Conservation (phyloP, 1,139 yeast genomes). For the Suhomyces yuchorum region DNA sequence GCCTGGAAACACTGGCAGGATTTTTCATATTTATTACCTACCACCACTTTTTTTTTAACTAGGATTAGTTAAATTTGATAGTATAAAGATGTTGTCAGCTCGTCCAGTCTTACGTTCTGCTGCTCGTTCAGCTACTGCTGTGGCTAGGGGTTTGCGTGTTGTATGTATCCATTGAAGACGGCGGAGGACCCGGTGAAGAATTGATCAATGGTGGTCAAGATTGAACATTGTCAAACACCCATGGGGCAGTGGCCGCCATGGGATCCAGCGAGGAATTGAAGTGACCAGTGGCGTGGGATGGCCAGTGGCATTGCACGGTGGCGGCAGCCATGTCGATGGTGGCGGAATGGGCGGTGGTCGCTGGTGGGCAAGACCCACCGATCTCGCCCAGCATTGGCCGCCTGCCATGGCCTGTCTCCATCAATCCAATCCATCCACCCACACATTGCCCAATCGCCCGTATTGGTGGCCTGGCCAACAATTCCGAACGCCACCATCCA, state of each 20-base stretch:
- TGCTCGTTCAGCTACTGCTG: slow-evolving; percentile 74
- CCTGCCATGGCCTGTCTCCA: background rate
- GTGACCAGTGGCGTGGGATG: background rate
- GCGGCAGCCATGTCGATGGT: background rate
- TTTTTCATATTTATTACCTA: slow-evolving; percentile 16
- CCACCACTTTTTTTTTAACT: slow-evolving; percentile 16
- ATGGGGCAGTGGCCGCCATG: background rate
- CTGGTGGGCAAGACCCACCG: background rate
- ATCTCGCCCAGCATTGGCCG: background rate
- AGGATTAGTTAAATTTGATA: slow-evolving; percentile 14
- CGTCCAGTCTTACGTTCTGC: slow-evolving; percentile 84
- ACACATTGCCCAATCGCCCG: background rate
- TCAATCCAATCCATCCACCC: background rate
- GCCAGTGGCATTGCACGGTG: background rate
- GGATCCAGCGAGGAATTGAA: slow-evolving; percentile 1
- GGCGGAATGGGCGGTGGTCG: background rate
- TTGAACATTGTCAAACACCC: background rate
- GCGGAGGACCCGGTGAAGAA: background rate
- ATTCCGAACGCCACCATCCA: too few species aligned
- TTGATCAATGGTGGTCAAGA: background rate
- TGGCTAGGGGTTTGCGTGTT: slow-evolving; percentile 62
- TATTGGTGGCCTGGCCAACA: too few species aligned
- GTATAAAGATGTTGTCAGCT: slow-evolving; percentile 64
- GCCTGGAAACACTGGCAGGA: slow-evolving; percentile 15
- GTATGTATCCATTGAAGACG: slow-evolving; percentile 47